Evolutionary conservation across 2,329 filamentous ascomycete species (phyloP), one percentile per base, ranked within the genome.

Genomic region (Epichloe sibirici): DNA sequence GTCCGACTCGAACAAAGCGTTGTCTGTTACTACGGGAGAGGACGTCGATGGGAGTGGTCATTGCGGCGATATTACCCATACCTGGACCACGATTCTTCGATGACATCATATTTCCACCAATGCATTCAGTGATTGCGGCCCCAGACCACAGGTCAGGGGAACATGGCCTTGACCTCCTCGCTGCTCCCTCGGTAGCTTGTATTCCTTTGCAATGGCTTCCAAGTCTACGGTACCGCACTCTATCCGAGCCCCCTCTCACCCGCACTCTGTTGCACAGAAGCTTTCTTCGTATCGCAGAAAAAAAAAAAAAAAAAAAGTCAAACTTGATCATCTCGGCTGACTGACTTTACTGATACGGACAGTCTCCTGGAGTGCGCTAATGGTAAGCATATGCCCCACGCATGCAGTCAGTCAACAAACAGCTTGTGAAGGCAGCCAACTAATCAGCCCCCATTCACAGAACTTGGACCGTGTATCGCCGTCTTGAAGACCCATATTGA

Each of bases 401-500:
- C 28, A 31, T 31, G 28, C 28, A 31, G 28, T 31, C 7, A 31
- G 28, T 31, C 28, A 31, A 31, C 28, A 31, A 31, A 31, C 28
- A 31, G 28, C 7, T 9, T 8, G 28, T 31, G 28, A 9, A 1
- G 8, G 28, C 28, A 31, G 28, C 28, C 28, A 9, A 31, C 28
- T 31, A 3, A 31, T 31, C 28, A 31, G 28, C 28, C 28, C 28
- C 2, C 28, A 9, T 31, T 9, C 28, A 40, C 65, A 54, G 73
- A 63, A 49, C 69, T 76, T n/a, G 74, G 74, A 8, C 74, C 74
- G 13, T 67, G 74, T 57, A 75, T 76, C 49, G 72, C 71, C 48
- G 72, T 75, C 42, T 68, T 76, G 53, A 76, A 76, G 63, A 76
- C 74, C 11, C 73, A 76, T 58, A 73, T 76, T 61, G 74, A 76